Base-by-base conservation (phyloP, 2,329 filamentous ascomycete genomes). In the Escovopsis sp. region DNA sequence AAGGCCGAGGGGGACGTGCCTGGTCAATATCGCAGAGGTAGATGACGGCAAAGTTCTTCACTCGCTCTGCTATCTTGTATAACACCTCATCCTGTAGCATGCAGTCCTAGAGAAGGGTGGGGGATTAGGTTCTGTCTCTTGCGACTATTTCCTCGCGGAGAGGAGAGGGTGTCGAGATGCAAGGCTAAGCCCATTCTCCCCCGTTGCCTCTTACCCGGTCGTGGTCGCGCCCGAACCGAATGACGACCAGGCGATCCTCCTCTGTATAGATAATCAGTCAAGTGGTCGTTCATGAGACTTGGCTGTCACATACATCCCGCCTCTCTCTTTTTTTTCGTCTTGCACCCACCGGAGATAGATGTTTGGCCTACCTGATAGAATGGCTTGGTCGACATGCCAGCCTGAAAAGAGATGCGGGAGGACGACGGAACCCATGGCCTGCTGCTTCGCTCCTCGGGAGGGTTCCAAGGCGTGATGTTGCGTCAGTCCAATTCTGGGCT, bases 371-470 rank as follows among this genome's bases (percentile, higher is more conserved):
- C 43, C 43, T 15, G 43, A 44, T 33, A 45, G 79, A 57, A 95
- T 95, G 48, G 88, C 87, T 66, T 96, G 88, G 70, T 96, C 91
- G 57, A 98, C 91, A 63, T 98, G 91, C 91, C 89, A 98, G 61
- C 85, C 91, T 35, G 84, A 88, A 52, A 76, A 76, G 37, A 98
- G 74, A 63, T 96, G 89, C 37, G 89, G 89, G 41, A 98, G 78
- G 39, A 94, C 84, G 48, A 95, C 84, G 54, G 87, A 94, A 53
- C 87, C 86, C 71, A 75, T 75, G 47, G 16, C 48, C 31, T 30
- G 27, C 27, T 3, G 27, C 8, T 11, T 30, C 27, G 27, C 27
- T 9, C 27, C 11, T 30, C 11, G 8, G 27, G 27, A 30, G 27
- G 27, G 27, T 9, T 11, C 8, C 11, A 9, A 30, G 27, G 11